Evolutionary conservation across 345 rosid species (phyloP).

Genomic region (Eutrema yunnanense): DNA sequence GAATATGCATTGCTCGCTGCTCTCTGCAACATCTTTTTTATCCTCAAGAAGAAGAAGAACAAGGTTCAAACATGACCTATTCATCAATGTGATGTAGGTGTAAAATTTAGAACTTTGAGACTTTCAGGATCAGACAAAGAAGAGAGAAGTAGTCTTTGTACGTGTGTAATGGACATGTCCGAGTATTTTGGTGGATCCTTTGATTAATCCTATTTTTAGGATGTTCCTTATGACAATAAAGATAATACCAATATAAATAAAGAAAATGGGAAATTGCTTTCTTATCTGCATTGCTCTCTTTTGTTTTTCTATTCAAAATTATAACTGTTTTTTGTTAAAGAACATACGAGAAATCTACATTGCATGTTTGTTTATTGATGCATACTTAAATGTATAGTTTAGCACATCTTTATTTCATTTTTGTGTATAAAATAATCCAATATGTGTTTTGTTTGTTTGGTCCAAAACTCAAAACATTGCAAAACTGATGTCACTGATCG

Average conservation of each 20-base stretch:
- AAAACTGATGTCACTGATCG: too few species aligned
- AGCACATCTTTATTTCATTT: too few species aligned
- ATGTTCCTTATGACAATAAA: conserved; percentile 14
- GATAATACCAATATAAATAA: background rate
- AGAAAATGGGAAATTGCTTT: too few species aligned
- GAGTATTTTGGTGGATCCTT: conserved; percentile 27
- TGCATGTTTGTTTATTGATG: too few species aligned
- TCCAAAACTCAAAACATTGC: too few species aligned
- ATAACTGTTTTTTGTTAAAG: too few species aligned
- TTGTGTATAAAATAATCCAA: too few species aligned
- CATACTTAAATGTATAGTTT: too few species aligned
- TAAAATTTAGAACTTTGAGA: background rate
- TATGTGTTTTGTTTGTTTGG: too few species aligned
- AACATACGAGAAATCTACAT: too few species aligned
- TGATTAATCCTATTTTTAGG: conserved; percentile 27
- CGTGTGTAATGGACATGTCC: conserved; percentile 22
- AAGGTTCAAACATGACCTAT: conserved; percentile 16
- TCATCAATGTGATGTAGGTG: conserved; percentile 14
- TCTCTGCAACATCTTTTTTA: conserved; percentile 53
- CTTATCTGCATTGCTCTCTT: background rate
- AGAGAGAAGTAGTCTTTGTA: background rate
- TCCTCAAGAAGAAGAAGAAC: background rate
- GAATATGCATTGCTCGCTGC: conserved; percentile 80
- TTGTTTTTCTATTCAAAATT: too few species aligned
- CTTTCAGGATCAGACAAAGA: conserved; percentile 18